phyloP scores from a whole-genome alignment of 805 yeast genomes.

The Priceomyces carsonii region DNA sequence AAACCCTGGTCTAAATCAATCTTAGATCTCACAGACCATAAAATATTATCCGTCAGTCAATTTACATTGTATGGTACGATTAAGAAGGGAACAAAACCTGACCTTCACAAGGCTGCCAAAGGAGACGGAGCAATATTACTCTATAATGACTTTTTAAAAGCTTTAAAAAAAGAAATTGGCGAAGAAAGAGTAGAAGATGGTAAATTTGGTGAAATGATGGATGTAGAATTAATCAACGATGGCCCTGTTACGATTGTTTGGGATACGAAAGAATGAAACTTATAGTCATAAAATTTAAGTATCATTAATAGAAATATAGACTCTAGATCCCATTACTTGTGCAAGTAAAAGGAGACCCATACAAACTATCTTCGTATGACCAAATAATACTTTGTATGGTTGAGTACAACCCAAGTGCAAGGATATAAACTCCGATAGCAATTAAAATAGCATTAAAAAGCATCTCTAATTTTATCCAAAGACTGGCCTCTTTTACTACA shows the following conservation, averaged over 20 bases:
- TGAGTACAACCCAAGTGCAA: conserved; percentile 62
- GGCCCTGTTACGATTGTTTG: conserved; percentile 90
- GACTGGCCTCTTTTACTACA: conserved; percentile 26
- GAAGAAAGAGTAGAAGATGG: conserved; percentile 77
- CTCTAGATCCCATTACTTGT: conserved; percentile 24
- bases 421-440: conserved; percentile 49
- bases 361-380: conserved; percentile 48
- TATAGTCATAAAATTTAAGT: conserved; percentile 6
- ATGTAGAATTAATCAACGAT: conserved; percentile 81
- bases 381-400: conserved; percentile 54
- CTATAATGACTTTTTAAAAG: conserved; percentile 53
- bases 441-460: conserved; percentile 39
- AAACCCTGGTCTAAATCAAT: conserved; percentile 74
- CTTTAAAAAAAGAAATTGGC: conserved; percentile 54
- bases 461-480: conserved; percentile 37
- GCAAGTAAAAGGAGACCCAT: conserved; percentile 56
- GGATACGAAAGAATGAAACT: conserved; percentile 56
- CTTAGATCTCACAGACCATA: conserved; percentile 64
- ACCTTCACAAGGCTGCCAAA: conserved; percentile 88
- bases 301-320: neutral
- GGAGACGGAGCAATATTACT: conserved; percentile 57
- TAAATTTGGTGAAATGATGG: conserved; percentile 97
- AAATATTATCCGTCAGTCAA: conserved; percentile 85
- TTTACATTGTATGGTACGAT: conserved; percentile 86
- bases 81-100: conserved; percentile 92